phyloP scores from a whole-genome alignment of 352 stramenopile species.

The Aphanomyces euteiches region DNA sequence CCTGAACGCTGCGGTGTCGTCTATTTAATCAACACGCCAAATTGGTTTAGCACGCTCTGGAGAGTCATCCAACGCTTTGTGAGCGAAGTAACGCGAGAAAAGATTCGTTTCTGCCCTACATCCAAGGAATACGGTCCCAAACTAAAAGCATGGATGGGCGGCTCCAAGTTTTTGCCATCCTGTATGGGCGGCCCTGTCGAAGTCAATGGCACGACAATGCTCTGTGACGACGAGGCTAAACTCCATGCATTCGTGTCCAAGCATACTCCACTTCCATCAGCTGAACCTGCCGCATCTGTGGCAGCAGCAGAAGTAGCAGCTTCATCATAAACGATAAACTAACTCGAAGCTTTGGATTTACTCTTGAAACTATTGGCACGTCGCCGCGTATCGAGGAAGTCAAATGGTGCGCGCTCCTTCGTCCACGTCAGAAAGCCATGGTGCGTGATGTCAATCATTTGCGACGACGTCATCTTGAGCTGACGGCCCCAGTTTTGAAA shows the following conservation, averaged over 20 bases:
- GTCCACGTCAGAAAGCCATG: neutral
- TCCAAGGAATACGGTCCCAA: slow-evolving; percentile 19
- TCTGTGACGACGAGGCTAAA: slow-evolving; percentile 23
- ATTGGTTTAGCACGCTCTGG: slow-evolving; percentile 28
- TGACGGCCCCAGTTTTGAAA: slow-evolving; percentile 17
- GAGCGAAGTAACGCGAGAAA: slow-evolving; percentile 29
- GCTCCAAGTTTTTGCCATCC: neutral
- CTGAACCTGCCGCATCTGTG: too few species aligned
- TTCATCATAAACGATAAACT: neutral
- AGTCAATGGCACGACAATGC: slow-evolving; percentile 6
- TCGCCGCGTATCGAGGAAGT: neutral
- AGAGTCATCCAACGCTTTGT: slow-evolving; percentile 27
- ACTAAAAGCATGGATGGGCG: slow-evolving; percentile 24
- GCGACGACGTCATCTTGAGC: neutral
- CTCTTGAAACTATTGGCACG: neutral
- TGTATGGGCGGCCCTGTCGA: slow-evolving; percentile 7
- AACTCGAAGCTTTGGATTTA: neutral
- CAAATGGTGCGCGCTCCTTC: neutral
- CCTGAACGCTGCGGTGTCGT: slow-evolving; percentile 26
- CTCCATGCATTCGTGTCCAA: slow-evolving; percentile 5
- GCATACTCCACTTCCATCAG: neutral
- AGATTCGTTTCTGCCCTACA: slow-evolving; percentile 28
- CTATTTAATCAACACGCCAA: slow-evolving; percentile 30
- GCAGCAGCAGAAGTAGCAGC: too few species aligned
- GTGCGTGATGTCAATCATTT: slow-evolving; percentile 22